Conservation (phyloP, 2,329 filamentous ascomycete genomes). For the Monosporascus sp. region DNA sequence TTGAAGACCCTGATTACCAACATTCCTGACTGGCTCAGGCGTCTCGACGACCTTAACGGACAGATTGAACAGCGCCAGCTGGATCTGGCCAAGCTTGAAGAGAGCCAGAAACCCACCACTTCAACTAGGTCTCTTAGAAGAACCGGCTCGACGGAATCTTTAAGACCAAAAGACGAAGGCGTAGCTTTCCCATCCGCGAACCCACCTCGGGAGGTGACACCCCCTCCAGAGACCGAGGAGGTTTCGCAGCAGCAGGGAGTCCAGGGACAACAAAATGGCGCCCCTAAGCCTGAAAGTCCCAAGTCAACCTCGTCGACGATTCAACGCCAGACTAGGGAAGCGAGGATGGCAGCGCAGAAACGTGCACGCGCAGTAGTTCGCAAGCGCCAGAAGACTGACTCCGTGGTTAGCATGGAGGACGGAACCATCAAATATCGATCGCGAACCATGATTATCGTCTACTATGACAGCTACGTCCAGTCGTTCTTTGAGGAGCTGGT, state of each 20-base stretch:
- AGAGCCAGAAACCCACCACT: slow-evolving; percentile 24
- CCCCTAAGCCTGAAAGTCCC: slow-evolving; percentile 28
- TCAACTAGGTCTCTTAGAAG: slow-evolving; percentile 40
- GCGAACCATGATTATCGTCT: slow-evolving; percentile 76
- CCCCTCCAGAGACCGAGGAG: slow-evolving; percentile 12
- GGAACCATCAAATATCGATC: slow-evolving; percentile 56
- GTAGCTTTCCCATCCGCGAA: slow-evolving; percentile 15
- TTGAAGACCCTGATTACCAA: slow-evolving; percentile 49
- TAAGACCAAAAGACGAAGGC: slow-evolving; percentile 43
- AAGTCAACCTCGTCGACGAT: slow-evolving; percentile 28
- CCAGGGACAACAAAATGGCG: slow-evolving; percentile 9
- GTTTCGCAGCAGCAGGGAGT: slow-evolving; percentile 9
- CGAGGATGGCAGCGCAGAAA: slow-evolving; percentile 39
- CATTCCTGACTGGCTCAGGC: slow-evolving; percentile 54
- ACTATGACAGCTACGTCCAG: slow-evolving; percentile 86
- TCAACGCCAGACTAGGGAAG: slow-evolving; percentile 37
- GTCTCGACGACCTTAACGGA: slow-evolving; percentile 54
- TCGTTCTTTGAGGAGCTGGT: slow-evolving; percentile 77
- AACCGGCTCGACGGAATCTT: slow-evolving; percentile 48
- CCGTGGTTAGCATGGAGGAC: slow-evolving; percentile 44
- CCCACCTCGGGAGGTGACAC: slow-evolving; percentile 4
- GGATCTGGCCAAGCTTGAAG: slow-evolving; percentile 48
- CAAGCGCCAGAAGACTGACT: slow-evolving; percentile 46
- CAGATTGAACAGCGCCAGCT: slow-evolving; percentile 58
- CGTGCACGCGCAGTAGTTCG: slow-evolving; percentile 42